phyloP scores from a whole-genome alignment of 495 filamentous ascomycete species.

The Tuber microsphaerosporum region DNA sequence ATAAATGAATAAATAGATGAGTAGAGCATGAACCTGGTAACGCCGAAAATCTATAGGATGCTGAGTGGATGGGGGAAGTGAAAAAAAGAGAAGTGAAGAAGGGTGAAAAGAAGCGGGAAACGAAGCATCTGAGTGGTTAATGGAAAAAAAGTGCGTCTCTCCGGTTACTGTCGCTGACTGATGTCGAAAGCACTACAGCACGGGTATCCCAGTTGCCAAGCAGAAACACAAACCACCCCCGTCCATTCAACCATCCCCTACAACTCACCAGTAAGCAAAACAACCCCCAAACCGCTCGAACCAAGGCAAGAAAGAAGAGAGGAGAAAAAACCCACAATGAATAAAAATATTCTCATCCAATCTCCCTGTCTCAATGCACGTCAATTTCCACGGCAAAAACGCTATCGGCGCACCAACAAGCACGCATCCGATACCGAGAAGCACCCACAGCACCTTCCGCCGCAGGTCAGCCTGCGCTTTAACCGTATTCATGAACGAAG shows the following conservation, averaged over 20 bases:
- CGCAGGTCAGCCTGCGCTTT: constrained; percentile 8
- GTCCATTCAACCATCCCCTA: neutral
- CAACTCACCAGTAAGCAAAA: neutral
- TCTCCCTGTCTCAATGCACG: constrained; percentile 21
- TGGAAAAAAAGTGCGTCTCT: neutral
- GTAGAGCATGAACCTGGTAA: neutral
- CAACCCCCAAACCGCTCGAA: neutral
- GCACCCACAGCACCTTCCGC: constrained; percentile 12
- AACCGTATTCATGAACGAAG: constrained; percentile 22
- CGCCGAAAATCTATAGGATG: neutral
- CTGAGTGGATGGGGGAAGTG: neutral
- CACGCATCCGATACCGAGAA: constrained; percentile 16
- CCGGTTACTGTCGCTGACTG: neutral
- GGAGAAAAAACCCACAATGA: constrained; percentile 20
- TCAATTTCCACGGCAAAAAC: constrained; percentile 38
- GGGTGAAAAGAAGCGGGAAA: neutral
- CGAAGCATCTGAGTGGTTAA: neutral
- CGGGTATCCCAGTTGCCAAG: neutral
- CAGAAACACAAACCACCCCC: neutral
- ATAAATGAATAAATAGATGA: neutral
- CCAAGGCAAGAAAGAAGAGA: neutral
- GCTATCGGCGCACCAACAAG: constrained; percentile 24
- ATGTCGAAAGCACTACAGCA: neutral
- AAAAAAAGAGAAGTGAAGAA: neutral
- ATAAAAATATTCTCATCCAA: constrained; percentile 36